Conservation (phyloP, 2,329 filamentous ascomycete genomes). For the Colletotrichum acutatum region DNA sequence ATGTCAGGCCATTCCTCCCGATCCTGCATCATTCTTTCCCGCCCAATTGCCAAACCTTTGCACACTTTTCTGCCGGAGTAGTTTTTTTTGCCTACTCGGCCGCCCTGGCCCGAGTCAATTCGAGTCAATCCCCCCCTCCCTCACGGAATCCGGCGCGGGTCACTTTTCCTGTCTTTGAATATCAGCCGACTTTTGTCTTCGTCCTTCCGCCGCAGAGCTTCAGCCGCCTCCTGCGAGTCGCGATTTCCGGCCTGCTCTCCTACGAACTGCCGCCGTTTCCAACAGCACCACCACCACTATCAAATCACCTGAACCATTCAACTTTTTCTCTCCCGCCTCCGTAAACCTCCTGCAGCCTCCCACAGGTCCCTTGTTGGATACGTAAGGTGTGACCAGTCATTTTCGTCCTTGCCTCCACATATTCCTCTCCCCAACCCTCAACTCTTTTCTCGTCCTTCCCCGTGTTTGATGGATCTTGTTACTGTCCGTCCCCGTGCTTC, state of each 20-base stretch:
- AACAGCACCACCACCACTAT: not conserved
- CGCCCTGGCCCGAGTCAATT: conserved; percentile 25
- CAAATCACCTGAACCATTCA: not conserved
- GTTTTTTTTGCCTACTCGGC: conserved; percentile 15
- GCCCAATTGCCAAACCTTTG: conserved; percentile 22
- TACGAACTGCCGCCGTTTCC: not conserved
- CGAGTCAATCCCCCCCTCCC: conserved; percentile 9
- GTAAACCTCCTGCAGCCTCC: conserved; percentile 14
- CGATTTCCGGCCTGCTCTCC: not conserved
- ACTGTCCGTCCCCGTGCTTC: not conserved
- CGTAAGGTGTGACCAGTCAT: conserved; percentile 34
- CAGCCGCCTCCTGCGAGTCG: not conserved
- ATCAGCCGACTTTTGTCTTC: conserved; percentile 25
- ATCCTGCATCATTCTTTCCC: conserved; percentile 7
- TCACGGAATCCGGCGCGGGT: conserved; percentile 30
- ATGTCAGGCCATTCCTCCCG: conserved; percentile 37
- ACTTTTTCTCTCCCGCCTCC: not conserved
- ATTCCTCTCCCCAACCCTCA: conserved; percentile 20
- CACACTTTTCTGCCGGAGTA: conserved; percentile 8
- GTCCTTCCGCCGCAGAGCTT: conserved; percentile 8
- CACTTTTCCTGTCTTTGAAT: conserved; percentile 6
- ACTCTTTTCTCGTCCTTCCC: conserved; percentile 20
- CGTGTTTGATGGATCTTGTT: conserved; percentile 18
- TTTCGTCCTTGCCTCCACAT: conserved; percentile 30
- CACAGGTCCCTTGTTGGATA: conserved; percentile 13